phyloP scores from a whole-genome alignment of 768 basidiomycete genomes.

The Suillus occidentalis region DNA sequence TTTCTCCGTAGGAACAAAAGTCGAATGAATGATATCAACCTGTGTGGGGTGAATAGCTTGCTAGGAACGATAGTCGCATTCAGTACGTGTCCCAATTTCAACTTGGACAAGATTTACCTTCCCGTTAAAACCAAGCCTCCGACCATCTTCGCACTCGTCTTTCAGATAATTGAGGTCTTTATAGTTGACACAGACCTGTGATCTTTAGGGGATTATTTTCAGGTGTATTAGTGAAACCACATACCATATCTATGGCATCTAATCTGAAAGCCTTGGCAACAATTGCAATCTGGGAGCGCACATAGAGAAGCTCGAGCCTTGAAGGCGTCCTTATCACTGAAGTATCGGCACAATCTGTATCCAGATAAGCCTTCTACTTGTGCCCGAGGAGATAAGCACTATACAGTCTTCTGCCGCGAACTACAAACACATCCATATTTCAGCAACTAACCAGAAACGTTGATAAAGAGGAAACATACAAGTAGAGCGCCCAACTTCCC shows the following conservation, averaged over 20 bases:
- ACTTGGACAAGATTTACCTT: conserved; percentile 50
- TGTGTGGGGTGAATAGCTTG: conserved; percentile 95
- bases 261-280: conserved; percentile 82
- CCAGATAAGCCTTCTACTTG: conserved; percentile 9
- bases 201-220: not conserved
- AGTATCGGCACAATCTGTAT: conserved; percentile 87
- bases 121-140: conserved; percentile 85
- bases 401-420: conserved; percentile 95
- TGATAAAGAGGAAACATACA: conserved; percentile 40
- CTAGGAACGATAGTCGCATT: conserved; percentile 38
- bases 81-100: conserved; percentile 2
- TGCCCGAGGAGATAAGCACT: conserved; percentile 16
- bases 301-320: conserved; percentile 75
- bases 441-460: not conserved
- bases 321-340: conserved; percentile 75
- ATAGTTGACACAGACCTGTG: conserved; percentile 85
- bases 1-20: conserved; percentile 72
- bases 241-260: conserved; percentile 88
- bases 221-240: conserved; percentile 7
- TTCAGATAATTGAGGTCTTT: conserved; percentile 64
- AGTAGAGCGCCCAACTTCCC: conserved; percentile 64
- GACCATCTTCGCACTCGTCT: conserved; percentile 79
- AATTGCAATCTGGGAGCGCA: conserved; percentile 79
- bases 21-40: conserved; percentile 71
- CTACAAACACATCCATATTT: conserved; percentile 40